A percentile compares a stretch with the other conserved stretches of the same genome.
These are phyloP conservation scores for Kalmusia sp. DNA, from an alignment of 2,329 filamentous ascomycete species.

Conservation along the genomic window DNA sequence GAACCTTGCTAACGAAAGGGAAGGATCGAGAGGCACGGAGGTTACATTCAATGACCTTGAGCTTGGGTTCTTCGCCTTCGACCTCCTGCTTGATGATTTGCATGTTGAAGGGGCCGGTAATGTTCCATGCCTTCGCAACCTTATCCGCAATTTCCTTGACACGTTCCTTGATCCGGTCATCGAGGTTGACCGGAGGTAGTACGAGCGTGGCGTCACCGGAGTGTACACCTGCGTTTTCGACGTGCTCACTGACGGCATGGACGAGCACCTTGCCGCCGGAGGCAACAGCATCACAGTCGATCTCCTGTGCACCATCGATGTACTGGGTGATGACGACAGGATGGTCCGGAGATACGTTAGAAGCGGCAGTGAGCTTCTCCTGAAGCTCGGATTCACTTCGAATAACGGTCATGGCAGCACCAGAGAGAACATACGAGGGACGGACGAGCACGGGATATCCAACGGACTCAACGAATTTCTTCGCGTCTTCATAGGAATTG, in stretches of 20 bases:
- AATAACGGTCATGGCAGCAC: slow-evolving; percentile 98
- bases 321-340: slow-evolving; percentile 98
- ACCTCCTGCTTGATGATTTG: slow-evolving; percentile 95
- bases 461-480: slow-evolving; percentile 82
- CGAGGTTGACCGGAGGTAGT: slow-evolving; percentile 82
- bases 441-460: slow-evolving; percentile 95
- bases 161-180: slow-evolving; percentile 78
- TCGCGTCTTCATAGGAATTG: slow-evolving; percentile 86
- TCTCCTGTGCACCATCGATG: slow-evolving; percentile 95
- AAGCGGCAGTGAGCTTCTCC: slow-evolving; percentile 91
- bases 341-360: slow-evolving; percentile 91
- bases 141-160: slow-evolving; percentile 96
- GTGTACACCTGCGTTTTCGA: slow-evolving; percentile 97
- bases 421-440: slow-evolving; percentile 93
- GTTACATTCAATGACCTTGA: slow-evolving; percentile 99
- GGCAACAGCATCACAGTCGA: slow-evolving; percentile 93
- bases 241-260: slow-evolving; percentile 93
- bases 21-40: slow-evolving; percentile 96
- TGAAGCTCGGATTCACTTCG: slow-evolving; percentile 86
- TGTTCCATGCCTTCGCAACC: slow-evolving; percentile 95
- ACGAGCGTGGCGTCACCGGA: slow-evolving; percentile 96
- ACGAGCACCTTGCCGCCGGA: slow-evolving; percentile 85
- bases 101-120: slow-evolving; percentile 99
- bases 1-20: slow-evolving; percentile 97
- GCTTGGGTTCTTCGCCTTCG: slow-evolving; percentile 74